These are phyloP conservation scores for Pistacia vera DNA, from an alignment of 345 rosid species.

Conservation along the genomic window DNA sequence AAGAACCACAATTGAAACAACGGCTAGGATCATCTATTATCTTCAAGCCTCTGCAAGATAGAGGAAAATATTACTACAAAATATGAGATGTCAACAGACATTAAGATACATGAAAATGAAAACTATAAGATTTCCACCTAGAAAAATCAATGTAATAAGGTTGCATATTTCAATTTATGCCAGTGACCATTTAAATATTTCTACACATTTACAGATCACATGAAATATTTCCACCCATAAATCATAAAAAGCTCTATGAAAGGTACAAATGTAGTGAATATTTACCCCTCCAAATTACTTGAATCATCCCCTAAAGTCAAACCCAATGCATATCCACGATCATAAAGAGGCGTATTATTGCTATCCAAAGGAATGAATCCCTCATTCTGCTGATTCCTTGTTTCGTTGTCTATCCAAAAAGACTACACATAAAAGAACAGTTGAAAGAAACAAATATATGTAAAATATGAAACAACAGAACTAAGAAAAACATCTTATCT, in stretches of 20 bases:
- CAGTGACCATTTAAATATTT: too few species aligned
- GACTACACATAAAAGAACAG: constrained; percentile 59
- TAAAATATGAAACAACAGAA: not conserved
- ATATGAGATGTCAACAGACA: not conserved
- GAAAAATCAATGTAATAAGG: not conserved
- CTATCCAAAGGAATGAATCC: constrained; percentile 47
- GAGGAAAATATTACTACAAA: constrained; percentile 10
- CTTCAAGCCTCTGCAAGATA: constrained; percentile 64
- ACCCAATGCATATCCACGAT: constrained; percentile 82
- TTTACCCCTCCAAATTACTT: constrained; percentile 72
- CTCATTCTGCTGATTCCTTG: constrained; percentile 35
- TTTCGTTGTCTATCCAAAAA: constrained; percentile 80
- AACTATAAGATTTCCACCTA: not conserved
- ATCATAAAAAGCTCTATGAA: not conserved
- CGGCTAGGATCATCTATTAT: constrained; percentile 76
- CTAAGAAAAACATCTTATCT: not conserved
- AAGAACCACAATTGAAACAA: constrained; percentile 93
- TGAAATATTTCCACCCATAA: not conserved
- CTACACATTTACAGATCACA: not conserved
- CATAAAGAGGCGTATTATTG: constrained; percentile 75
- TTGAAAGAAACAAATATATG: constrained; percentile 14
- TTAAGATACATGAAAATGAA: not conserved
- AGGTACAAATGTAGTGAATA: constrained; percentile 3
- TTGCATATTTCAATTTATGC: not conserved
- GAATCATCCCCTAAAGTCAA: constrained; percentile 71